Percentiles rank a stretch among this genome's conserved stretches.
Evolutionary conservation across 2,329 filamentous ascomycete genomes (phyloP).

Genomic region (Arthroderma sp.): DNA sequence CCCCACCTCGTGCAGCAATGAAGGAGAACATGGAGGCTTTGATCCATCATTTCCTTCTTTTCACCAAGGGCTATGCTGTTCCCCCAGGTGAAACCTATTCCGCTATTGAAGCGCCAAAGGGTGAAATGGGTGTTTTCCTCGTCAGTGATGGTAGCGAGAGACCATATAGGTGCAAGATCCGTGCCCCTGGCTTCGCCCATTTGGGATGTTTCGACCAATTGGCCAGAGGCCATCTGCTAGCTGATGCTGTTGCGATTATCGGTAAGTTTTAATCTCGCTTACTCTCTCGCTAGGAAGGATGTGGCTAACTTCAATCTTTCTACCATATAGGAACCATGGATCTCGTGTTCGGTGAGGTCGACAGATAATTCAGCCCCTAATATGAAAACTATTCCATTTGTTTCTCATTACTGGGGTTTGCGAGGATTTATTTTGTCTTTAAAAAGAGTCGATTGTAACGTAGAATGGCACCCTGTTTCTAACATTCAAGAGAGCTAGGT

Average conservation of each 20-base stretch:
- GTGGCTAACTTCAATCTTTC: conserved; percentile 6
- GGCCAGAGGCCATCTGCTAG: conserved; percentile 78
- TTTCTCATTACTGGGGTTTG: too few species aligned
- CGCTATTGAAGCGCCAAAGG: conserved; percentile 98
- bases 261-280: conserved; percentile 29
- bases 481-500: too few species aligned
- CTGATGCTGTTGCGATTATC: conserved; percentile 93
- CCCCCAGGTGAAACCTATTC: conserved; percentile 97
- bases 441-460: too few species aligned
- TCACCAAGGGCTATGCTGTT: conserved; percentile 95
- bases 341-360: conserved; percentile 67
- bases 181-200: conserved; percentile 93
- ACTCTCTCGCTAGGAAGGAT: background rate
- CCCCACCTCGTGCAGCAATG: conserved; percentile 93
- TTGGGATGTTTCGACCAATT: conserved; percentile 89
- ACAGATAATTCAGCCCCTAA: conserved; percentile 29
- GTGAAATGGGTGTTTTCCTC: conserved; percentile 95
- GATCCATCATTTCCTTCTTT: conserved; percentile 97
- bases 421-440: too few species aligned
- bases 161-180: conserved; percentile 94
- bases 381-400: too few species aligned
- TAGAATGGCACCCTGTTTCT: too few species aligned
- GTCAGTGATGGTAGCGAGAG: conserved; percentile 94
- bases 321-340: conserved; percentile 52
- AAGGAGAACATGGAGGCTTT: conserved; percentile 99